These are phyloP conservation scores for Serendipita sp. DNA, from an alignment of 768 basidiomycete genomes.

Conservation along the genomic window DNA sequence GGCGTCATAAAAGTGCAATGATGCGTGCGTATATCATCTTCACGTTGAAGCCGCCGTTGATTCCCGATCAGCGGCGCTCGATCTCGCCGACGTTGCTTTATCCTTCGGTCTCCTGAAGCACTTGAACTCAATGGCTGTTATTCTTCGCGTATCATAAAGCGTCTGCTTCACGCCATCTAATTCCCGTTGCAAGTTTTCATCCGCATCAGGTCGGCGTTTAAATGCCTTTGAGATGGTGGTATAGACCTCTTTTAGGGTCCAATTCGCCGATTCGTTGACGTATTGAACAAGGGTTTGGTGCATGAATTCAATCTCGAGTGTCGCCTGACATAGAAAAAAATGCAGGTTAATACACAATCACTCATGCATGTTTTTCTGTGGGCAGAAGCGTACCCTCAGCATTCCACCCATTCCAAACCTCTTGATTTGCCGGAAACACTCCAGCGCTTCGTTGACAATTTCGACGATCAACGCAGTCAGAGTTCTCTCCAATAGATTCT, in stretches of 20 bases:
- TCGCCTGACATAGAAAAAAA: slow-evolving; percentile 43
- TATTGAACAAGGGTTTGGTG: slow-evolving; percentile 89
- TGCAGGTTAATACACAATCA: background rate
- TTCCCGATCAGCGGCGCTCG: background rate
- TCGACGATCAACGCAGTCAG: slow-evolving; percentile 69
- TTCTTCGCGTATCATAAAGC: slow-evolving; percentile 68
- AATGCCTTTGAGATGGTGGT: slow-evolving; percentile 91
- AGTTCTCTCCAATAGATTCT: slow-evolving; percentile 66
- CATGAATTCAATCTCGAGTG: slow-evolving; percentile 97
- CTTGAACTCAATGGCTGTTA: slow-evolving; percentile 87
- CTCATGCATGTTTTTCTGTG: too few species aligned
- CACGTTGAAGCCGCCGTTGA: background rate
- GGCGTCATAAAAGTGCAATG: background rate
- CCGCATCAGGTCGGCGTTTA: slow-evolving; percentile 58
- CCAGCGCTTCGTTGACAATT: slow-evolving; percentile 66
- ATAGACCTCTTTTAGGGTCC: slow-evolving; percentile 81
- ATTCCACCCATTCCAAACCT: slow-evolving; percentile 97
- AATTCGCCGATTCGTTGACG: slow-evolving; percentile 64
- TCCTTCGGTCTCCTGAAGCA: slow-evolving; percentile 48
- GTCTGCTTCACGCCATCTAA: slow-evolving; percentile 65
- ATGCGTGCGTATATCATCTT: too few species aligned
- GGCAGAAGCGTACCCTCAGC: too few species aligned
- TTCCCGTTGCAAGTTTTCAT: slow-evolving; percentile 73
- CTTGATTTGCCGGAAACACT: slow-evolving; percentile 75
- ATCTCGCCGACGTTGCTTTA: background rate